Evolutionary conservation across 148 eudicot genomes (phyloP).

Genomic region (Rhododendron henanense): DNA sequence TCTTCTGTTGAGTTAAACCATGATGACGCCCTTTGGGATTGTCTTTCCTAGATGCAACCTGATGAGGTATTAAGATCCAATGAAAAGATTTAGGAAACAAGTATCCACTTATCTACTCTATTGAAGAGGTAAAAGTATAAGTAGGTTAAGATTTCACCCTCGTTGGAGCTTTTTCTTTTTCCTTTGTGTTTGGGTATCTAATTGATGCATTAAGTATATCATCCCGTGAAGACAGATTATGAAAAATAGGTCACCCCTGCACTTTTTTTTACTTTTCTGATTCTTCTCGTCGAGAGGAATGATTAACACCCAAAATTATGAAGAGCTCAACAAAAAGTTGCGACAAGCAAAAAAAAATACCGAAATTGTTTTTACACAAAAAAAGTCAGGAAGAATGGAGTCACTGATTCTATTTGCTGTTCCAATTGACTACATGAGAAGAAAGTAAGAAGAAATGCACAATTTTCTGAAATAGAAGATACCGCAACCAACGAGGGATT

Average conservation of each 20-base stretch:
- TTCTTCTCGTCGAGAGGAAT: too few species aligned
- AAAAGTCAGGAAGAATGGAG: too few species aligned
- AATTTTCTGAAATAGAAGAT: not conserved
- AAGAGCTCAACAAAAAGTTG: too few species aligned
- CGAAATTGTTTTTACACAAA: too few species aligned
- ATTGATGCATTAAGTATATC: not conserved
- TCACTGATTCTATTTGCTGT: not conserved
- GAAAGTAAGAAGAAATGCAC: not conserved
- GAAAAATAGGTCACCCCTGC: not conserved
- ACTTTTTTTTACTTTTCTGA: too few species aligned
- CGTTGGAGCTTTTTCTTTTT: not conserved
- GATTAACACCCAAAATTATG: too few species aligned
- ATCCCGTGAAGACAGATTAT: not conserved
- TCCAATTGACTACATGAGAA: not conserved
- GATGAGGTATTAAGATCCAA: not conserved
- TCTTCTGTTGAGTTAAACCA: constrained; percentile 73
- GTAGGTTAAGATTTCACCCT: not conserved
- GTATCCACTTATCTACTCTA: not conserved
- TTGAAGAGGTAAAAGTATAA: not conserved
- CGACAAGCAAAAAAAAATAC: too few species aligned
- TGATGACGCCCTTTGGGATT: constrained; percentile 73
- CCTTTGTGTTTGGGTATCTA: not conserved
- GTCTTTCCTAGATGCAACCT: constrained; percentile 48
- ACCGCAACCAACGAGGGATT: not conserved
- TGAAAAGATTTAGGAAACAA: not conserved